Conservation (phyloP, 371 early-diverging fungal species). For the Zychaea mexicana region DNA sequence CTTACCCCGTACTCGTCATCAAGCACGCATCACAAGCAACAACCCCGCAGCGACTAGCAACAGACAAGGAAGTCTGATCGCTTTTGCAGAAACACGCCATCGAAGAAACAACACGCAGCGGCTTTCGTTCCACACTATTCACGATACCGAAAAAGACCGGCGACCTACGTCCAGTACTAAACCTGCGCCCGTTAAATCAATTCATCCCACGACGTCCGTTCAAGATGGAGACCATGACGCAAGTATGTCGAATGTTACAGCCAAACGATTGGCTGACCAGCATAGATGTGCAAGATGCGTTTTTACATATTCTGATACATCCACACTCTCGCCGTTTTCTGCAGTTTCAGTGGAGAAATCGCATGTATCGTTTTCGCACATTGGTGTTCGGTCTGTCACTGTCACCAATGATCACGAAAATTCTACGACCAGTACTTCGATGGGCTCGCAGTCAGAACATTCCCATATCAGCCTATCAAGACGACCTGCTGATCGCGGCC, state of each 20-base stretch:
- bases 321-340: conserved; percentile 18
- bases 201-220: conserved; percentile 16
- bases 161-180: conserved; percentile 21
- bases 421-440: conserved; percentile 21
- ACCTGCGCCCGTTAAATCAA: conserved; percentile 26
- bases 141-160: conserved; percentile 26
- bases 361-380: conserved; percentile 15
- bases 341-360: conserved; percentile 22
- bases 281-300: conserved; percentile 20
- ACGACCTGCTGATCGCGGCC: conserved; percentile 26
- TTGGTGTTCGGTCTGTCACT: conserved; percentile 31
- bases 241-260: conserved; percentile 18
- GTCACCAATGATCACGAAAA: conserved; percentile 27
- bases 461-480: conserved; percentile 20
- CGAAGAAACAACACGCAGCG: not conserved
- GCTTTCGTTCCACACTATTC: conserved; percentile 20
- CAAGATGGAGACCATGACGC: conserved; percentile 28
- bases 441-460: conserved; percentile 26
- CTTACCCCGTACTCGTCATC: not conserved
- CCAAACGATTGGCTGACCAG: conserved; percentile 21
- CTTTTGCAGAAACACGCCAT: conserved; percentile 1
- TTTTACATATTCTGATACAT: conserved; percentile 15
- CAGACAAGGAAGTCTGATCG: not conserved
- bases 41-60: not conserved
- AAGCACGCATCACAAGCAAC: not conserved